Evolutionary conservation across 257 asterid genomes (phyloP).

Genomic region (Nicotiana otophora): DNA sequence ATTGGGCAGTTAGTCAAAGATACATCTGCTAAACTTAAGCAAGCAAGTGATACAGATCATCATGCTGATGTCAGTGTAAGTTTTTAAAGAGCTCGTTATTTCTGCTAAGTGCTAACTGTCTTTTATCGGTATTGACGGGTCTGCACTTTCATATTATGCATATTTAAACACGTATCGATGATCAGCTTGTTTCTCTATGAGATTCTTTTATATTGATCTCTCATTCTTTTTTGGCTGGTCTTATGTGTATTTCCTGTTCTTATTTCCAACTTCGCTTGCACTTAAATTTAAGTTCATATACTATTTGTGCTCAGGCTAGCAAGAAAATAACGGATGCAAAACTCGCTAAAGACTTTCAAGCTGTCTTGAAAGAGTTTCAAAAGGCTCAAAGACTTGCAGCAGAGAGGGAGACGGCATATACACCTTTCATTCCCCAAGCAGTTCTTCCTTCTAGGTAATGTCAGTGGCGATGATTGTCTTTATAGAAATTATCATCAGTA

Average conservation of each 20-base stretch:
- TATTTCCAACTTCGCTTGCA: not conserved
- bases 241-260: not conserved
- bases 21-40: constrained; percentile 68
- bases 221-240: not conserved
- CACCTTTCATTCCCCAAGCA: constrained; percentile 56
- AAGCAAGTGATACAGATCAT: constrained; percentile 63
- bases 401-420: constrained; percentile 59
- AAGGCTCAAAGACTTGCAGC: constrained; percentile 45
- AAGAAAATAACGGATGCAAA: constrained; percentile 90
- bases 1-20: constrained; percentile 69
- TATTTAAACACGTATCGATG: not conserved
- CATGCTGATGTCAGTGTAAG: constrained; percentile 65
- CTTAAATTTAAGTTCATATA: not conserved
- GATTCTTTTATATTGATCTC: not conserved
- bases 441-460: constrained; percentile 57
- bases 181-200: not conserved
- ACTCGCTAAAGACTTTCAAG: constrained; percentile 94
- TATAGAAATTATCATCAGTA: not conserved
- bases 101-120: not conserved
- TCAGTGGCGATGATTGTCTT: not conserved
- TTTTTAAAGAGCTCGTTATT: not conserved
- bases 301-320: constrained; percentile 50
- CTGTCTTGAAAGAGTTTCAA: constrained; percentile 84
- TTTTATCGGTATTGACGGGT: not conserved
- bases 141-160: not conserved